Evolutionary conservation across 345 rosid genomes (phyloP), one percentile per base, ranked within the genome.

Genomic region (Hevea brasiliensis): DNA sequence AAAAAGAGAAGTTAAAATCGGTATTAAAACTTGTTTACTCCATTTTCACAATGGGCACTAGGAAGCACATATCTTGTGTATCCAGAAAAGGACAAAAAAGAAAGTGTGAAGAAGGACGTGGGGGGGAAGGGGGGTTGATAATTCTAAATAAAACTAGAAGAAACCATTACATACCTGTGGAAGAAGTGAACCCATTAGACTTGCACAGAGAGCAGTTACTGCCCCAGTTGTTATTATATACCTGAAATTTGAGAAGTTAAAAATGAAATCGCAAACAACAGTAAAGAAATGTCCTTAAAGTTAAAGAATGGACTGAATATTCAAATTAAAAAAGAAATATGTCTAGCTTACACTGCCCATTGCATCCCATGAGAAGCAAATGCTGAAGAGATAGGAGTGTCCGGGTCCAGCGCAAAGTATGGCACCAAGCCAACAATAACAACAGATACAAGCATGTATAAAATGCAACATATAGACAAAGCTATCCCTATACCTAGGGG

Each of bases 351-450:
- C 93, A 87, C 85, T 61, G 93, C 93, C 93, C 90, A 89, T 35
- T 89, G 89, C 90, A 89, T 87, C 58, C 93, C 89, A 57, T 88
- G 81, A 69, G 87, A 83, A 82, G 85, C 86, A 84, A 89, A 89
- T 48, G 90, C 89, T 42, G 90, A 85, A 81, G 93, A 87, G 81
- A 89, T 89, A 20, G 93, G 93, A 68, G 90, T 89, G 76, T 89
- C 93, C 62, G 88, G 88, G 83, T 84, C 80, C 74, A 89, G 55
- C 17, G 88, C 69, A 65, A 78, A 82, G 86, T 89, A 89, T 53
- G 90, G 93, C 54, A 89, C 93, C 58, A 89, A 73, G 29, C 93
- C 93, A 72, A 89, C 93, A 54, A 87, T 82, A 54, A 89, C 89
- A 62, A 87, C 84, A 53, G 90, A 87, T 67, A 89, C 84, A 77